Conservation (phyloP, 306 rosid species). For the Ormosia emarginata region DNA sequence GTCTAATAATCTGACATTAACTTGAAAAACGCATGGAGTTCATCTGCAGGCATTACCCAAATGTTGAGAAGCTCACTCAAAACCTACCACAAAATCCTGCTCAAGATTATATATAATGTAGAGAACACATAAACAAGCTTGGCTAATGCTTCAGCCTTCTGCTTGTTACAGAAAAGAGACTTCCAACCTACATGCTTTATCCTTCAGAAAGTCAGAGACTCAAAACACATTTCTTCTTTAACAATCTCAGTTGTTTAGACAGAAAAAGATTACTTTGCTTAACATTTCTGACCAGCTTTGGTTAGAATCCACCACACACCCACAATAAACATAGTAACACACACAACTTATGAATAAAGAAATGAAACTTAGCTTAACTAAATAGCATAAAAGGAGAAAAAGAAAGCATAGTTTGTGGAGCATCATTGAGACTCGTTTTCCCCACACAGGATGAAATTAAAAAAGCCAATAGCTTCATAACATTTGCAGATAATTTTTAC, state of each 20-base stretch:
- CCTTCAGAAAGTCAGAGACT: slow-evolving; percentile 19
- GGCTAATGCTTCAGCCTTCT: neutral
- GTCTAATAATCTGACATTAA: slow-evolving; percentile 33
- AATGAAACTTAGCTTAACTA: neutral
- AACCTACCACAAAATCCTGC: neutral
- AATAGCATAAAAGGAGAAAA: neutral
- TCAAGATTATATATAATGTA: neutral
- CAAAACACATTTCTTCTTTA: slow-evolving; percentile 20
- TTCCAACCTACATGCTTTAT: slow-evolving; percentile 12
- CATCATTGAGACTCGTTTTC: slow-evolving; percentile 17
- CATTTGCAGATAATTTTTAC: slow-evolving; percentile 7
- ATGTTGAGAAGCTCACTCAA: slow-evolving; percentile 22
- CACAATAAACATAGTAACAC: slow-evolving; percentile 14
- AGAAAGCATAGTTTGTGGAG: neutral
- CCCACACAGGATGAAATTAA: slow-evolving; percentile 5
- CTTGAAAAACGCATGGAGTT: slow-evolving; percentile 22
- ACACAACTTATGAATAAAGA: neutral
- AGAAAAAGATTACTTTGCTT: slow-evolving; percentile 21
- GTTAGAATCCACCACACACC: slow-evolving; percentile 38
- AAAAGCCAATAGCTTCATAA: neutral
- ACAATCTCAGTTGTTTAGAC: slow-evolving; percentile 3
- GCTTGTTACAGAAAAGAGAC: neutral
- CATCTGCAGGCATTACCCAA: slow-evolving; percentile 32
- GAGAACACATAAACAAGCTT: slow-evolving; percentile 17
- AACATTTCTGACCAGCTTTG: slow-evolving; percentile 37